Conservation (phyloP, 495 filamentous ascomycete species). For the Aspergillus cavernicola region DNA sequence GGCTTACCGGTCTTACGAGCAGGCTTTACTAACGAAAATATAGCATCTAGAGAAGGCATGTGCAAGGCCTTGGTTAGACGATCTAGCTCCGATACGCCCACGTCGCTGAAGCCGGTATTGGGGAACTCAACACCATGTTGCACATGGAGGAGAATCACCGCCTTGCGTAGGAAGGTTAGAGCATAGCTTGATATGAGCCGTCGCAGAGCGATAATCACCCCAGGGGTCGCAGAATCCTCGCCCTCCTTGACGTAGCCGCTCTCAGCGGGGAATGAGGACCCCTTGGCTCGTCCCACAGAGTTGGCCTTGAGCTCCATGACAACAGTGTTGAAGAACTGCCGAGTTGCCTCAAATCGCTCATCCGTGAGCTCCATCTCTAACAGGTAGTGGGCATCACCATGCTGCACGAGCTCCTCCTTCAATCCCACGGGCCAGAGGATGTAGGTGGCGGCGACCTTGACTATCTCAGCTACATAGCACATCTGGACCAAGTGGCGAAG, state of each 20-base stretch:
- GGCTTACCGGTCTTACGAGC: constrained; percentile 29
- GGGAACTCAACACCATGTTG: constrained; percentile 87
- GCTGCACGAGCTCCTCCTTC: constrained; percentile 36
- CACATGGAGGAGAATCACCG: constrained; percentile 76
- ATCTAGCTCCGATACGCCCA: constrained; percentile 73
- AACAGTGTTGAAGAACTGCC: constrained; percentile 40
- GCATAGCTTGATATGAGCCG: constrained; percentile 72
- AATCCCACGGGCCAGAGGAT: constrained; percentile 41
- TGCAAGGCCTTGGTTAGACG: constrained; percentile 71
- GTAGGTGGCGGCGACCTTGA: constrained; percentile 61
- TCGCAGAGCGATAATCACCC: constrained; percentile 43
- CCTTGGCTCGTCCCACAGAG: constrained; percentile 41
- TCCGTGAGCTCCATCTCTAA: constrained; percentile 27
- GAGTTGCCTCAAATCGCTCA: constrained; percentile 27
- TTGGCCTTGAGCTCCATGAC: constrained; percentile 42
- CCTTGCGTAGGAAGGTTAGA: constrained; percentile 85
- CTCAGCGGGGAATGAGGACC: constrained; percentile 39
- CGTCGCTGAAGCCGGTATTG: constrained; percentile 59
- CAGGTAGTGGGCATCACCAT: constrained; percentile 30
- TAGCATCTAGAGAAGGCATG: constrained; percentile 74
- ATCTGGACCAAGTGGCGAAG: constrained; percentile 79
- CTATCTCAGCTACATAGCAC: constrained; percentile 88
- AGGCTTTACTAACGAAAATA: constrained; percentile 52
- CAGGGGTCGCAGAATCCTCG: constrained; percentile 37
- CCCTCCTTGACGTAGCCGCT: constrained; percentile 45